Percentiles rank a stretch among this genome's conserved stretches.
phyloP scores from a whole-genome alignment of 2,329 filamentous ascomycete genomes.

The Aureobasidium sp. region DNA sequence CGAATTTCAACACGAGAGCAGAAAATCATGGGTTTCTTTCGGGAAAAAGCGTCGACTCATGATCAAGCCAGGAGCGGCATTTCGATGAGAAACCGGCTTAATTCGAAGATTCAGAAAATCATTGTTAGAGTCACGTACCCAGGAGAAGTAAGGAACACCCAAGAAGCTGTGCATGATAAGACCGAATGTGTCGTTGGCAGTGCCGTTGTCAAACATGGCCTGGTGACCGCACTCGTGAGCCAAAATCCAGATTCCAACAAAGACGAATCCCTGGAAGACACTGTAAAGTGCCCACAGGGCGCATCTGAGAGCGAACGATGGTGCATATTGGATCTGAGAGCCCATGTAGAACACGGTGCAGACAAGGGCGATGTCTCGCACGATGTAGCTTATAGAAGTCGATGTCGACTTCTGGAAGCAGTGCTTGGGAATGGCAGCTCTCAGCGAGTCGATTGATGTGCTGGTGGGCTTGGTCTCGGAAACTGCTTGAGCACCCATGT shows the following conservation, averaged over 20 bases:
- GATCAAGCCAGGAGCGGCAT: not conserved
- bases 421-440: constrained; percentile 80
- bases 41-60: not conserved
- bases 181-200: constrained; percentile 54
- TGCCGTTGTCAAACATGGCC: constrained; percentile 52
- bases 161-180: constrained; percentile 59
- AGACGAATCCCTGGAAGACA: constrained; percentile 56
- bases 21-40: not conserved
- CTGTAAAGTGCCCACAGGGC: constrained; percentile 56
- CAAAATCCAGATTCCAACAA: constrained; percentile 62
- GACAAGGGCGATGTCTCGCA: constrained; percentile 66
- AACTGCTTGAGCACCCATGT: not conserved
- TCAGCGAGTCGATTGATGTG: constrained; percentile 7
- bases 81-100: not conserved
- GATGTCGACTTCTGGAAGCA: constrained; percentile 83
- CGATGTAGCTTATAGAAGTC: constrained; percentile 71
- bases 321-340: constrained; percentile 76
- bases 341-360: constrained; percentile 74
- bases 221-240: constrained; percentile 65
- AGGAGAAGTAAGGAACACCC: constrained; percentile 63
- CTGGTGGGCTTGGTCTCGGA: not conserved
- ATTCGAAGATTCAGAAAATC: not conserved
- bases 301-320: constrained; percentile 57
- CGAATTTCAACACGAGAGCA: not conserved
- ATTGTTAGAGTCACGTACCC: constrained; percentile 29